These are phyloP conservation scores for Xylaria arbuscula DNA, from an alignment of 2,329 filamentous ascomycete genomes.

Conservation along the genomic window DNA sequence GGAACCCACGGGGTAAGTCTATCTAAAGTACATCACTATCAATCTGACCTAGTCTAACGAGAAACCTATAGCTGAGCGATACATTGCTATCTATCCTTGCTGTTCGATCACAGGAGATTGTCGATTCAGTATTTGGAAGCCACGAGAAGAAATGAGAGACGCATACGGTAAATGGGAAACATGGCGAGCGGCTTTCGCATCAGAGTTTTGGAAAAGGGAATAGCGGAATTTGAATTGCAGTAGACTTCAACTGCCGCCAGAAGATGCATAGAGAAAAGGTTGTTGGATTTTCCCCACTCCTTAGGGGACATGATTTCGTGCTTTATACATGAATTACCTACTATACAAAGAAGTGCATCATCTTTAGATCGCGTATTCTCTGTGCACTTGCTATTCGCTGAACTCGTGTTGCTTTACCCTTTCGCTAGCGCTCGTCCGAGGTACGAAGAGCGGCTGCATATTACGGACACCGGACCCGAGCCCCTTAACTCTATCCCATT, in stretches of 20 bases:
- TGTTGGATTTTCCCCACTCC: slow-evolving; percentile 1
- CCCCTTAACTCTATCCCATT: background rate
- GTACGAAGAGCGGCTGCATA: background rate
- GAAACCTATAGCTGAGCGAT: slow-evolving; percentile 43
- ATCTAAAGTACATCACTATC: background rate
- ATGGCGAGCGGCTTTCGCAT: slow-evolving; percentile 4
- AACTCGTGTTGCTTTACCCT: background rate
- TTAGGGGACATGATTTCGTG: background rate
- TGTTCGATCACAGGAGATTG: slow-evolving; percentile 46
- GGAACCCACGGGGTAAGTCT: slow-evolving; percentile 85
- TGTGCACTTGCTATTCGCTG: background rate
- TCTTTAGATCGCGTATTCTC: too few relatives aligned
- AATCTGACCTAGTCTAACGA: slow-evolving; percentile 5
- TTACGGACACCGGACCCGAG: background rate
- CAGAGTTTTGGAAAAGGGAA: slow-evolving; percentile 1
- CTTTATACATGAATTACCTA: background rate
- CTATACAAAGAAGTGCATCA: too few relatives aligned
- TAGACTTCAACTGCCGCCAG: slow-evolving; percentile 12
- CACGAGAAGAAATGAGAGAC: slow-evolving; percentile 20
- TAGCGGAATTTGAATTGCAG: slow-evolving; percentile 21
- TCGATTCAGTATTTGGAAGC: slow-evolving; percentile 46
- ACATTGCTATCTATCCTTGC: slow-evolving; percentile 46
- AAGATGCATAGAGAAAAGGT: slow-evolving; percentile 28
- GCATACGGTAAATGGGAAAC: background rate
- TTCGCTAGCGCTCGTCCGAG: too few relatives aligned